Conservation (phyloP, 2,329 filamentous ascomycete genomes). For the Pseudocercospora crystallina region DNA sequence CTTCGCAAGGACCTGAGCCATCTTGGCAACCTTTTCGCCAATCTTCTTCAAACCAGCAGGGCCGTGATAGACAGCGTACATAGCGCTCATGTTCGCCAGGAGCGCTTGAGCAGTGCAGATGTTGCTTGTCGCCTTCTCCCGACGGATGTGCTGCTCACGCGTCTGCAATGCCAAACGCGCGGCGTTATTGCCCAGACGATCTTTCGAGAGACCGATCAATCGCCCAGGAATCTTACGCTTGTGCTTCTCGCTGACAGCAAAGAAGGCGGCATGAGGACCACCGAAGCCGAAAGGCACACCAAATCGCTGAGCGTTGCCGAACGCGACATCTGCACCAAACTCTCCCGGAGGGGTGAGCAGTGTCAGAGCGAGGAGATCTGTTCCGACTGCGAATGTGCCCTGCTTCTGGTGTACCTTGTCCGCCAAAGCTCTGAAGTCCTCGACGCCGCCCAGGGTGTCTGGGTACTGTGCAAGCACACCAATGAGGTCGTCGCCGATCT, state of each 20-base stretch:
- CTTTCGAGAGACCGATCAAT: constrained; percentile 87
- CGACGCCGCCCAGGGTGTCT: constrained; percentile 78
- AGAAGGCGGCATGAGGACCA: constrained; percentile 95
- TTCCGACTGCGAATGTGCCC: constrained; percentile 81
- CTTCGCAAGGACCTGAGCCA: constrained; percentile 61
- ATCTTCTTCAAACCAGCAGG: constrained; percentile 80
- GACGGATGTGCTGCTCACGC: constrained; percentile 90
- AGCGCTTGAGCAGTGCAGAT: constrained; percentile 95
- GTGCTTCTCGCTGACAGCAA: constrained; percentile 84
- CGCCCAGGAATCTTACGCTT: constrained; percentile 94
- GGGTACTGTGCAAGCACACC: constrained; percentile 95
- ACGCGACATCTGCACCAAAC: constrained; percentile 92
- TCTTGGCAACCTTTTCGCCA: constrained; percentile 72
- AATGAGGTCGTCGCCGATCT: constrained; percentile 76
- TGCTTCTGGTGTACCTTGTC: constrained; percentile 75
- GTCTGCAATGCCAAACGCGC: constrained; percentile 86
- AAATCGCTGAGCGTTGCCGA: constrained; percentile 87
- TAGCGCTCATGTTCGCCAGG: constrained; percentile 90
- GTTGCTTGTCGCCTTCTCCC: constrained; percentile 96
- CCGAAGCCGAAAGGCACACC: constrained; percentile 91
- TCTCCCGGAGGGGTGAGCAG: constrained; percentile 86
- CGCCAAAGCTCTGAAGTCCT: constrained; percentile 72
- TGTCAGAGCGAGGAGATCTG: constrained; percentile 84
- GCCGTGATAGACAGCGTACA: constrained; percentile 93
- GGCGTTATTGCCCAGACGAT: constrained; percentile 77